Evolutionary conservation across 495 filamentous ascomycete genomes (phyloP).

Genomic region (Alectoria sarmentosa): DNA sequence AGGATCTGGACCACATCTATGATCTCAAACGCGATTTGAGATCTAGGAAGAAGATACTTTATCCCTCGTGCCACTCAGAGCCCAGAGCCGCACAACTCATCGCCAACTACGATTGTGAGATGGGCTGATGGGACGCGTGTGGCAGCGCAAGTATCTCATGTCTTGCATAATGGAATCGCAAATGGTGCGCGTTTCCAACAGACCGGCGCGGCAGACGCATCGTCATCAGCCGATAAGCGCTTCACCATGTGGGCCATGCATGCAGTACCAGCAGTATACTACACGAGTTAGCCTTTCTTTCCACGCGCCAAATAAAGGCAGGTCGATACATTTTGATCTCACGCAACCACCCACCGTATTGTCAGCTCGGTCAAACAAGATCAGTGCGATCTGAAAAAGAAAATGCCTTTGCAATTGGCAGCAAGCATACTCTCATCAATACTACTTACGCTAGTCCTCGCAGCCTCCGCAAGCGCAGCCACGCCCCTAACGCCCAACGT

Average conservation of each 20-base stretch:
- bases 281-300: background rate
- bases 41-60: background rate
- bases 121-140: background rate
- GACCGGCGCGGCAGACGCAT: background rate
- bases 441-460: background rate
- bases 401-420: background rate
- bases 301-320: background rate
- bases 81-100: background rate
- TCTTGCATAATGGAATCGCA: background rate
- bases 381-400: too few species aligned
- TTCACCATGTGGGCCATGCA: background rate
- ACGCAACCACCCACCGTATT: background rate
- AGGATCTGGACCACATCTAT: background rate
- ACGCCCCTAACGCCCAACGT: background rate
- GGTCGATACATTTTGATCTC: background rate
- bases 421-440: background rate
- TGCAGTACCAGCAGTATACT: too few species aligned
- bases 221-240: background rate
- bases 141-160: background rate
- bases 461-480: background rate
- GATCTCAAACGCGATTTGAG: background rate
- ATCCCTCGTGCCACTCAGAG: background rate
- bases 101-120: background rate
- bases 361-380: background rate
- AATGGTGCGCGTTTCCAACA: background rate